Evolutionary conservation across 23 red algal genomes (phyloP).

Genomic region (Gracilaria gracilis): DNA sequence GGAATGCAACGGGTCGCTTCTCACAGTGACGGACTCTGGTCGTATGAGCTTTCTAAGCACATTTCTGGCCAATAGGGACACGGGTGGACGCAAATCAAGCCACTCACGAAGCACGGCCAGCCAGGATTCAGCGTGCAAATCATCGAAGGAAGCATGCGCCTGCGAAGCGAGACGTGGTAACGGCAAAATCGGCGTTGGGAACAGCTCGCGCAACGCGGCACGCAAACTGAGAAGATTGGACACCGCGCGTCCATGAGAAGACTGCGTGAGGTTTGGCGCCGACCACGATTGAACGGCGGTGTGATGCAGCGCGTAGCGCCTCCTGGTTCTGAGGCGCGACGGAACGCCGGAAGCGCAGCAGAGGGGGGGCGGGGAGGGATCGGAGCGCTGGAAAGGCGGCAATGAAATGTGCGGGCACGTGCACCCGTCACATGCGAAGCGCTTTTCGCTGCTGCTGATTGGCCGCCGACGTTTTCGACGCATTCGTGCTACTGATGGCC

Average conservation of each 20-base stretch:
- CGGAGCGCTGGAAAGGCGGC: too few species aligned
- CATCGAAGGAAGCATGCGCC: not conserved
- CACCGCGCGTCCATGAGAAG: not conserved
- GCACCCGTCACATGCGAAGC: too few species aligned
- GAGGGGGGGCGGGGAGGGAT: too few species aligned
- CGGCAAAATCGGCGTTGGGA: not conserved
- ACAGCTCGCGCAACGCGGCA: constrained; percentile 1
- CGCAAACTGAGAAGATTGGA: not conserved
- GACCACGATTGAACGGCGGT: constrained; percentile 46
- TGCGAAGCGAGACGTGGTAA: not conserved
- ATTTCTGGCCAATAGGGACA: not conserved
- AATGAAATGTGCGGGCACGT: too few species aligned
- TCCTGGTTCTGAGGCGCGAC: too few species aligned
- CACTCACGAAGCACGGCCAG: constrained; percentile 36
- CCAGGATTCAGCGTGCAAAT: constrained; percentile 28
- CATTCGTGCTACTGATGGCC: too few species aligned
- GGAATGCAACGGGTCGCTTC: not conserved
- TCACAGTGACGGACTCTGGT: constrained; percentile 29
- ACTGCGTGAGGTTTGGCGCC: not conserved
- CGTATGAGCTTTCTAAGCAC: constrained; percentile 28
- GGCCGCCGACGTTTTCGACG: too few species aligned
- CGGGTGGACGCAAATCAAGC: constrained; percentile 25
- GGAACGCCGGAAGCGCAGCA: too few species aligned
- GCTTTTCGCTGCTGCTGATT: too few species aligned
- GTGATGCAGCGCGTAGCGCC: constrained; percentile 58